A percentile compares a stretch with the other conserved stretches of the same genome.
Conservation (phyloP, 2,329 filamentous ascomycete species). For the Cryphonectria nitschkei region DNA sequence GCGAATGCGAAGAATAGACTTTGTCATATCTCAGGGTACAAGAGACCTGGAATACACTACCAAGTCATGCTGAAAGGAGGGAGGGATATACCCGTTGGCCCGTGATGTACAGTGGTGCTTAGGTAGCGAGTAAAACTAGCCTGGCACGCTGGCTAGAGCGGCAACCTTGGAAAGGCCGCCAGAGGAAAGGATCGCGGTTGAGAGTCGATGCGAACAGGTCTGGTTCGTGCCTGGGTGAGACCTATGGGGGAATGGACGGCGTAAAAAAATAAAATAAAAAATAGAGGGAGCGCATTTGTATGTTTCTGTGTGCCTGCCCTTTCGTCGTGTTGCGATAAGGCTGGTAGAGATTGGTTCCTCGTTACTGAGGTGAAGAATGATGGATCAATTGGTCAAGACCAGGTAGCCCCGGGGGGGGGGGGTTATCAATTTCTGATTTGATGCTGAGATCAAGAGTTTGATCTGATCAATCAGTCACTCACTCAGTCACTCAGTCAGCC, state of each 20-base stretch:
- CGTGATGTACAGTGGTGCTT: not conserved
- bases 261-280: not conserved
- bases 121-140: not conserved
- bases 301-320: not conserved
- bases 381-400: not conserved
- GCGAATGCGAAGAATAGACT: slow-evolving; percentile 3
- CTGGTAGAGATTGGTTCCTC: not conserved
- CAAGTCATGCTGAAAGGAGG: not conserved
- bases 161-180: slow-evolving; percentile 2
- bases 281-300: not conserved
- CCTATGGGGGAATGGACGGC: not conserved
- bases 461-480: slow-evolving; percentile 6
- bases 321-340: not conserved
- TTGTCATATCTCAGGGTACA: not conserved
- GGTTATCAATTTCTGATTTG: slow-evolving; percentile 3
- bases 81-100: not conserved
- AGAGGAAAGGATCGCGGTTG: not conserved
- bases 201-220: not conserved
- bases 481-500: slow-evolving; percentile 1
- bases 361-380: slow-evolving; percentile 1
- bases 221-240: not conserved
- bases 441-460: not conserved
- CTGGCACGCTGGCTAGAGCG: slow-evolving; percentile 2
- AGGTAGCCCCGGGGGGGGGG: not conserved
- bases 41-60: not conserved